Conservation (phyloP, 2,329 filamentous ascomycete species). For the Penicillium sp. region DNA sequence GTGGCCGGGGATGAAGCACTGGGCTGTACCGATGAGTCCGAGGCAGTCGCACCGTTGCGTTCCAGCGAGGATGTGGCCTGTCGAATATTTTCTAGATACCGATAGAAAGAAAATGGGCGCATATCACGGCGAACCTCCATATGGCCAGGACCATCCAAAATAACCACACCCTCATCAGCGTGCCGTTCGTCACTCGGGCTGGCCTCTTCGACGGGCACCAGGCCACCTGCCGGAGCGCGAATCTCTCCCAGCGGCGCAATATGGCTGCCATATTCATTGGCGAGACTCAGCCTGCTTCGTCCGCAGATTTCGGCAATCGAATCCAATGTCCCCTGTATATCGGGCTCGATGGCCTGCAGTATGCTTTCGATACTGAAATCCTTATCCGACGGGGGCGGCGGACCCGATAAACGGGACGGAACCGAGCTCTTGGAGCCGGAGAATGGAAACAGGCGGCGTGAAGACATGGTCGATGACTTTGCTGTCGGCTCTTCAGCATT, state of each 20-base stretch:
- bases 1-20: conserved; percentile 9
- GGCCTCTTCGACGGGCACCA: conserved; percentile 44
- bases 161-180: conserved; percentile 34
- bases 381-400: conserved; percentile 45
- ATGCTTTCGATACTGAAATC: conserved; percentile 56
- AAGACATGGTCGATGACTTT: conserved; percentile 30
- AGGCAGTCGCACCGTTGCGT: conserved; percentile 8
- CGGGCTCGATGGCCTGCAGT: conserved; percentile 54
- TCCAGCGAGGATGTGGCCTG: conserved; percentile 21
- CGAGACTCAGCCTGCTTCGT: conserved; percentile 56
- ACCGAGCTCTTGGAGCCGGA: conserved; percentile 18
- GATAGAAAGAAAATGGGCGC: conserved; percentile 35
- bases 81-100: conserved; percentile 35
- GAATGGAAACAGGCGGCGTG: conserved; percentile 31
- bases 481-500: conserved; percentile 30
- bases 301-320: conserved; percentile 62
- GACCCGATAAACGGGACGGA: conserved; percentile 20
- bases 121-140: conserved; percentile 33
- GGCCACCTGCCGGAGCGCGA: conserved; percentile 32
- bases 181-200: conserved; percentile 37
- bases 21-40: conserved; percentile 13
- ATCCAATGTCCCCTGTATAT: conserved; percentile 56
- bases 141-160: conserved; percentile 38
- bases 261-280: conserved; percentile 60
- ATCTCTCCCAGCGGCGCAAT: conserved; percentile 59